Percentiles rank a stretch among this genome's conserved stretches.
Evolutionary conservation across 2,329 filamentous ascomycete genomes (phyloP).

Genomic region (Coniochaeta sp.): DNA sequence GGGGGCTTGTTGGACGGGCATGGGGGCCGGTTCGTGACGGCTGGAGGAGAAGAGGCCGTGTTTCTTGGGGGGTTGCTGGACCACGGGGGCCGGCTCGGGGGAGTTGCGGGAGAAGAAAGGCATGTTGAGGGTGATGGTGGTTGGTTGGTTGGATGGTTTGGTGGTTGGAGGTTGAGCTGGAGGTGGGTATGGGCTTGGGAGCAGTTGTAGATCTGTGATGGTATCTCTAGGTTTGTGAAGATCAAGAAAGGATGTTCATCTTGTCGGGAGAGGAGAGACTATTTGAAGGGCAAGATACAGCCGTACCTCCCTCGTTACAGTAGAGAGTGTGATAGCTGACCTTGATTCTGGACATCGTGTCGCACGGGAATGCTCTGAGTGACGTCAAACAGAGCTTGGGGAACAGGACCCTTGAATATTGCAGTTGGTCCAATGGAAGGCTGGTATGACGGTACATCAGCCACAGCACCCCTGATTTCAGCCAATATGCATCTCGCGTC

Average conservation of each 20-base stretch:
- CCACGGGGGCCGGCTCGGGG: conserved; percentile 18
- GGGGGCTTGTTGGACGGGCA: background rate
- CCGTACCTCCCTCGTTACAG: background rate
- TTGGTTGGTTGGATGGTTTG: background rate
- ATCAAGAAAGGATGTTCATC: background rate
- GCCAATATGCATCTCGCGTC: conserved; percentile 15
- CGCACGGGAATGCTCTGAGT: conserved; percentile 11
- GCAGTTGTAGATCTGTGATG: background rate
- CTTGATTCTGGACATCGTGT: conserved; percentile 7
- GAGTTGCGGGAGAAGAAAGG: conserved; percentile 25
- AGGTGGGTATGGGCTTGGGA: background rate
- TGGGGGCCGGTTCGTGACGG: conserved; percentile 7
- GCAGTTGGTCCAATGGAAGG: conserved; percentile 14
- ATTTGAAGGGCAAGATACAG: background rate
- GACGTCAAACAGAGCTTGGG: conserved; percentile 16
- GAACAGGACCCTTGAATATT: background rate
- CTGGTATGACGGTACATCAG: conserved; percentile 7
- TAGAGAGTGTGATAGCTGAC: background rate
- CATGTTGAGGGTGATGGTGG: conserved; percentile 16
- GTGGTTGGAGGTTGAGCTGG: background rate
- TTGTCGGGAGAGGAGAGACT: background rate
- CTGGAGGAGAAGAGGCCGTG: conserved; percentile 28
- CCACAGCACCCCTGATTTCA: conserved; percentile 8
- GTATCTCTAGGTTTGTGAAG: background rate
- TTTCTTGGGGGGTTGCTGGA: conserved; percentile 15